Conservation (phyloP, 148 eudicot genomes). For the Nepenthes gracilis region DNA sequence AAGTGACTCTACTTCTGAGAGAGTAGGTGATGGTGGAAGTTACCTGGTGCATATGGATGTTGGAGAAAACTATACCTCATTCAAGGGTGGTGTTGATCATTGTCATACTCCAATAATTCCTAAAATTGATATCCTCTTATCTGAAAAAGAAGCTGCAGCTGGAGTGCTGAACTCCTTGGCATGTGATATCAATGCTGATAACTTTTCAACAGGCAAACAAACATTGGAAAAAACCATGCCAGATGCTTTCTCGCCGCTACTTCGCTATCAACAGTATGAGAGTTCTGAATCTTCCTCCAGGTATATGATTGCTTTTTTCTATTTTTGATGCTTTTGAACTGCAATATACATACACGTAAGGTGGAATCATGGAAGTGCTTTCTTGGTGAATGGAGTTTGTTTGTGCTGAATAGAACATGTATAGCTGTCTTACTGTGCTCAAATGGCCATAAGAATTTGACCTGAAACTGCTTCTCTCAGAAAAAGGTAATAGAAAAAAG, state of each 20-base stretch:
- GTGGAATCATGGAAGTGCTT: background rate
- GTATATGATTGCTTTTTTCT: conserved; percentile 20
- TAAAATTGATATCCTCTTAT: conserved; percentile 25
- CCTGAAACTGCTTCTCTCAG: no score
- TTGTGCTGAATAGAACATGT: no score
- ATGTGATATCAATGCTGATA: conserved; percentile 16
- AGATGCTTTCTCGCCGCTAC: conserved; percentile 42
- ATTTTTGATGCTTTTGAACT: background rate
- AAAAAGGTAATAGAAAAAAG: no score
- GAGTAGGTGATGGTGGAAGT: conserved; percentile 27
- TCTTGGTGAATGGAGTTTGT: no score
- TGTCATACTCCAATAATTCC: conserved; percentile 24
- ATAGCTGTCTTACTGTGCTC: no score
- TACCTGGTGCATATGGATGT: conserved; percentile 23
- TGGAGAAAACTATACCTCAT: conserved; percentile 15
- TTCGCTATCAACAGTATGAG: conserved; percentile 55
- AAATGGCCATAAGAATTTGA: no score
- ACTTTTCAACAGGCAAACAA: conserved; percentile 24
- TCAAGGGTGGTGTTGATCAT: conserved; percentile 21
- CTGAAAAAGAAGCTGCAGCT: conserved; percentile 25
- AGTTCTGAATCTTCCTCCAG: conserved; percentile 81
- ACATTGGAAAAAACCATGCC: conserved; percentile 39
- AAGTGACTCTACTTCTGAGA: conserved; percentile 22
- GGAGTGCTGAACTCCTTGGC: conserved; percentile 18
- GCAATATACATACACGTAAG: background rate